Conservation (phyloP, 768 basidiomycete genomes). For the Hydnum rufescens region DNA sequence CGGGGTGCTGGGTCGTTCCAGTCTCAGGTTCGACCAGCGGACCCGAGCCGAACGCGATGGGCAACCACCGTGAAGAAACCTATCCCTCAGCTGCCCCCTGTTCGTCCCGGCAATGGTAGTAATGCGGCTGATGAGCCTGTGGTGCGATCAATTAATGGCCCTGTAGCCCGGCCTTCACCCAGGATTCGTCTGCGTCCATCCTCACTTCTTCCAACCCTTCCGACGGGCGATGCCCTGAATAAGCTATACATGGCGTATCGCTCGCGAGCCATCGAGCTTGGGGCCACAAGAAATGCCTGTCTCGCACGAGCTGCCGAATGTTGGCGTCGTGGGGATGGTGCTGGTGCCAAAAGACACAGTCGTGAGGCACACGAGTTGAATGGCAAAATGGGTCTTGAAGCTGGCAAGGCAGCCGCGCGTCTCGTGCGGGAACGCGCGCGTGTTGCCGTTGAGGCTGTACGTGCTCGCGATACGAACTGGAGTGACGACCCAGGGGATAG, state of each 20-base stretch:
- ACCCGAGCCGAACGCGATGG: constrained; percentile 79
- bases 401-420: constrained; percentile 62
- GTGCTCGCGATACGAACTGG: constrained; percentile 47
- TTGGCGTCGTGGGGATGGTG: constrained; percentile 89
- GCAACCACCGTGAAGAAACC: constrained; percentile 73
- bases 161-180: constrained; percentile 40
- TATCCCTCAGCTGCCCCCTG: constrained; percentile 11
- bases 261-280: constrained; percentile 72
- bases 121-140: neutral
- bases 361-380: constrained; percentile 89
- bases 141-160: constrained; percentile 3
- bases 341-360: constrained; percentile 85
- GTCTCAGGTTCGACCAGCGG: constrained; percentile 17
- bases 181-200: constrained; percentile 72
- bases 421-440: constrained; percentile 68
- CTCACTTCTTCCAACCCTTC: constrained; percentile 65
- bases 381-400: constrained; percentile 73
- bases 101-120: constrained; percentile 6
- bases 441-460: constrained; percentile 57
- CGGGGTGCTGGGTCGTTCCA: neutral
- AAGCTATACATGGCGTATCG: constrained; percentile 78
- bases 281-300: constrained; percentile 84
- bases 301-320: constrained; percentile 89
- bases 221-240: constrained; percentile 66
- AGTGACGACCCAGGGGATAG: constrained; percentile 74